phyloP scores from a whole-genome alignment of 2,329 filamentous ascomycete species.

The Coniochaeta ligniaria region DNA sequence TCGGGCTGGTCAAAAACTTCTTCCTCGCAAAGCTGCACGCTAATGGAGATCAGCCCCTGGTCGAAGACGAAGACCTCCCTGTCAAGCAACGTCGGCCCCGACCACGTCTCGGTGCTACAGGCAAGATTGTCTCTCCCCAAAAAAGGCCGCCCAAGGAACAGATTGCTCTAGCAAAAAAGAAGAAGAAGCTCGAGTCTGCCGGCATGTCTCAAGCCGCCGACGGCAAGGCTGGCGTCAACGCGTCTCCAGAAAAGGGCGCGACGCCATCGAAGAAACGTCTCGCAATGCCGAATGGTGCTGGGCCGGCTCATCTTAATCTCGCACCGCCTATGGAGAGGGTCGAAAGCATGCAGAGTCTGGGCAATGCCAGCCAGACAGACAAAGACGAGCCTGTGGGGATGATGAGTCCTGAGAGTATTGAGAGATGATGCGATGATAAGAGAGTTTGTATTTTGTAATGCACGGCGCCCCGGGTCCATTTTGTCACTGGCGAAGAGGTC shows the following conservation, averaged over 20 bases:
- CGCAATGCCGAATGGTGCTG: slow-evolving; percentile 20
- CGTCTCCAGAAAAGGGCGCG: slow-evolving; percentile 21
- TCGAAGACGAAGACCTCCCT: slow-evolving; percentile 93
- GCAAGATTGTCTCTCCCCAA: slow-evolving; percentile 79
- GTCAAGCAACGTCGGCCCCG: slow-evolving; percentile 76
- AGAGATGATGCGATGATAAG: slow-evolving; percentile 24
- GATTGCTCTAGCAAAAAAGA: slow-evolving; percentile 78
- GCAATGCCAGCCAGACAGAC: slow-evolving; percentile 56
- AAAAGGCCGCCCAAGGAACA: slow-evolving; percentile 79
- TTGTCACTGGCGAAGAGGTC: background rate
- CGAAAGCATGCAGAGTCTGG: slow-evolving; percentile 51
- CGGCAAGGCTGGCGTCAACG: slow-evolving; percentile 26
- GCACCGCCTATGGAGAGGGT: slow-evolving; percentile 48
- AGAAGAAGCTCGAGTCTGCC: slow-evolving; percentile 61
- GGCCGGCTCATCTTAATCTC: slow-evolving; percentile 26
- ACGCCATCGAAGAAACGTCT: slow-evolving; percentile 39
- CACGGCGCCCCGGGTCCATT: background rate
- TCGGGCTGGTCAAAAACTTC: slow-evolving; percentile 85
- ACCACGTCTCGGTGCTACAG: slow-evolving; percentile 61
- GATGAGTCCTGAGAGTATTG: slow-evolving; percentile 79
- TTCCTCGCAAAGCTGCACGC: slow-evolving; percentile 84
- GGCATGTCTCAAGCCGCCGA: slow-evolving; percentile 43
- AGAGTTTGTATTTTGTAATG: background rate
- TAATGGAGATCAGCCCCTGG: slow-evolving; percentile 71
- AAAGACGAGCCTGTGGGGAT: slow-evolving; percentile 65